Evolutionary conservation across 345 rosid species (phyloP).

Genomic region (Citrus sinensis): DNA sequence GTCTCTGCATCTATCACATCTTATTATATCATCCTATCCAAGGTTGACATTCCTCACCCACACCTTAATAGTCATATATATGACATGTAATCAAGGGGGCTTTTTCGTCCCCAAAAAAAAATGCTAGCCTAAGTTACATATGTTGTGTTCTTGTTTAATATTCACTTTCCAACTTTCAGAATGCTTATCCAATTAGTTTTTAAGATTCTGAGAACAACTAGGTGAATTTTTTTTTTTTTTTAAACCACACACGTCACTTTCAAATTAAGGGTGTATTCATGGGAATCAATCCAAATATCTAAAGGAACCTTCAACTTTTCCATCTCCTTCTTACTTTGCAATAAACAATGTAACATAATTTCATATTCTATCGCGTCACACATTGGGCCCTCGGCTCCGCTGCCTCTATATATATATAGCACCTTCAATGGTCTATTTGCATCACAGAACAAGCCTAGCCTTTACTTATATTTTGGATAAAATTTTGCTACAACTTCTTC

Average conservation of each 20-base stretch:
- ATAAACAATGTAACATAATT: not conserved
- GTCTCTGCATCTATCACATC: not conserved
- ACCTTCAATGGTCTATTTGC: not conserved
- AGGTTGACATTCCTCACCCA: slow-evolving; percentile 44
- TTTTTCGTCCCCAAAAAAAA: slow-evolving; percentile 8
- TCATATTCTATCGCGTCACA: slow-evolving; percentile 2
- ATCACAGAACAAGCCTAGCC: not conserved
- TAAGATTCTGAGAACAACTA: slow-evolving; percentile 31
- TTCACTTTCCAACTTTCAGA: slow-evolving; percentile 27
- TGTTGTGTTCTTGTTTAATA: not conserved
- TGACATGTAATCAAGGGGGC: not conserved
- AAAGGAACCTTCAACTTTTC: slow-evolving; percentile 33
- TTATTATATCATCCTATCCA: slow-evolving; percentile 17
- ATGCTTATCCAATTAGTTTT: slow-evolving; percentile 21
- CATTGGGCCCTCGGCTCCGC: not conserved
- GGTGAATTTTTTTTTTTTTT: not conserved
- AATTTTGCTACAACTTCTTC: not conserved
- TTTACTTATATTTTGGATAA: no score
- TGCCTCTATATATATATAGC: not conserved
- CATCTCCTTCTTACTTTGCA: not conserved
- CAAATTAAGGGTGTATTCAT: slow-evolving; percentile 15
- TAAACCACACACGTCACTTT: slow-evolving; percentile 32
- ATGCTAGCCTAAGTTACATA: not conserved
- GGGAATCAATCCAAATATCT: slow-evolving; percentile 35
- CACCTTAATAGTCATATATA: not conserved